Evolutionary conservation across 2,329 filamentous ascomycete species (phyloP).

Genomic region (Calonectria hawksworthii): DNA sequence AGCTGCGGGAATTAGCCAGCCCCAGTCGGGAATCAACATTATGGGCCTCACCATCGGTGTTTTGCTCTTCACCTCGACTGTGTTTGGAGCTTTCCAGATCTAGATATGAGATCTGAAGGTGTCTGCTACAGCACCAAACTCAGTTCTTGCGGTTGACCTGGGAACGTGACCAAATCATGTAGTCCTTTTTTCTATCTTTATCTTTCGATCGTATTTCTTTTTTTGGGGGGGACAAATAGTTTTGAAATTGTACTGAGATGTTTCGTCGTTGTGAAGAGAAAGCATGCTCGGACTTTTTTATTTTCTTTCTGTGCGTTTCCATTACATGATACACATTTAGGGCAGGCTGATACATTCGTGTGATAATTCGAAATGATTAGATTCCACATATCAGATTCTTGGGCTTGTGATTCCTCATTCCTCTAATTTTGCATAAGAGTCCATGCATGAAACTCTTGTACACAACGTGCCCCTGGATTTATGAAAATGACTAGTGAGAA

Average conservation of each 20-base stretch:
- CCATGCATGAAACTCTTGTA: neutral
- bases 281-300: neutral
- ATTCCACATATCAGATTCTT: neutral
- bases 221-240: too few species aligned
- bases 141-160: neutral
- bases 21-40: conserved; percentile 45
- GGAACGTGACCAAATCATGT: neutral
- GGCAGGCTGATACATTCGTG: neutral
- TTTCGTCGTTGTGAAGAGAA: neutral
- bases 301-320: neutral
- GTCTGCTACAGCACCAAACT: neutral
- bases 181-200: neutral
- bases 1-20: conserved; percentile 20
- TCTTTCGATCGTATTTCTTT: neutral
- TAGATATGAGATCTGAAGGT: conserved; percentile 15
- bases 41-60: conserved; percentile 52
- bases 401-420: too few species aligned
- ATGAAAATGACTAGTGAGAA: neutral
- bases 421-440: neutral
- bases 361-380: neutral
- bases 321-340: too few species aligned
- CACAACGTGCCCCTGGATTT: neutral
- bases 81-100: conserved; percentile 44
- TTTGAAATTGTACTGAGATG: neutral
- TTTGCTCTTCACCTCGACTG: conserved; percentile 52